phyloP scores from a whole-genome alignment of 805 yeast species.

The Yarrowia porcina region DNA sequence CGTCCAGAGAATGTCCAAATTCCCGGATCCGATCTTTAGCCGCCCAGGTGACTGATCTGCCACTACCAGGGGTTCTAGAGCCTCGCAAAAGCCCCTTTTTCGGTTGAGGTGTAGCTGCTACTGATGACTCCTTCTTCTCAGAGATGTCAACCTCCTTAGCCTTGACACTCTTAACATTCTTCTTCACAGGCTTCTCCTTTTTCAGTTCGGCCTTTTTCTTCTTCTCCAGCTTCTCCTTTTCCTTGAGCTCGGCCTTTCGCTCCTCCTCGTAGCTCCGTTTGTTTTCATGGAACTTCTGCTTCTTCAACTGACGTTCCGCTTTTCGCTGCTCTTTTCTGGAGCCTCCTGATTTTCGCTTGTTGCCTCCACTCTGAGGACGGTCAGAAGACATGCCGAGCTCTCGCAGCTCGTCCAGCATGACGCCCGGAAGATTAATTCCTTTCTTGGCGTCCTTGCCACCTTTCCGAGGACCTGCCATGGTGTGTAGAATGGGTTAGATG shows the following conservation, averaged over 20 bases:
- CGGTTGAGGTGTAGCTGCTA: not conserved
- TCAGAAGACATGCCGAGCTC: conserved; percentile 11
- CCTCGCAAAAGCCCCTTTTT: not conserved
- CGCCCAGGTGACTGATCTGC: conserved; percentile 27
- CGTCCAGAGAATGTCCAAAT: conserved; percentile 6
- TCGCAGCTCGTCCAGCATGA: conserved; percentile 20
- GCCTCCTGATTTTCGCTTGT: conserved; percentile 70
- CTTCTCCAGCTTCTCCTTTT: not conserved
- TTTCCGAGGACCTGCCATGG: not conserved
- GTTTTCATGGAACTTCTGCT: not conserved
- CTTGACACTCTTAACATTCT: not conserved
- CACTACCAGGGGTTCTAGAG: not conserved
- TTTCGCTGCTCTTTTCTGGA: conserved; percentile 41
- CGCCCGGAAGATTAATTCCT: conserved; percentile 23
- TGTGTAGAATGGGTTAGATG: not conserved
- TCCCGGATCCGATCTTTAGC: conserved; percentile 27
- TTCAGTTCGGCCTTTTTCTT: not conserved
- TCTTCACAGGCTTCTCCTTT: not conserved
- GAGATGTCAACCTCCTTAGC: not conserved
- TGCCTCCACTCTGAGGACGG: conserved; percentile 52
- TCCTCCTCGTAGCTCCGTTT: not conserved
- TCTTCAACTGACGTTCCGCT: conserved; percentile 3
- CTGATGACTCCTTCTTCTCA: not conserved
- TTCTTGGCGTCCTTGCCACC: conserved; percentile 21
- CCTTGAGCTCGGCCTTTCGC: not conserved